phyloP scores from a whole-genome alignment of 306 rosid species.

The Medicago lupulina region DNA sequence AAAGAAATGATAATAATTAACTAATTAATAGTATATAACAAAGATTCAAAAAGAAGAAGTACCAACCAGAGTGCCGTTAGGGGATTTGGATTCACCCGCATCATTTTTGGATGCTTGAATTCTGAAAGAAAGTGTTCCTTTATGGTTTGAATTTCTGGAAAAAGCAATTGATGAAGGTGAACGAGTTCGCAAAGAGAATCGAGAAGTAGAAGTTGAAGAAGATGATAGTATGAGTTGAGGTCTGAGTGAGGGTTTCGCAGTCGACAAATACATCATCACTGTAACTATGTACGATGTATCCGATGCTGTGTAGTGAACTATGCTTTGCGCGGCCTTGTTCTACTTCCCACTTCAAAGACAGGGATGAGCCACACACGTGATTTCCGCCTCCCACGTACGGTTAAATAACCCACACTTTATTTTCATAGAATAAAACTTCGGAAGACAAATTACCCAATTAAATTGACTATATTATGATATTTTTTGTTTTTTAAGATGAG shows the following conservation, averaged over 20 bases:
- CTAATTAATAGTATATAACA: not conserved
- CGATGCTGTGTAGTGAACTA: not conserved
- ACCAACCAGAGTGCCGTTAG: constrained; percentile 62
- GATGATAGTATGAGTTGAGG: constrained; percentile 33
- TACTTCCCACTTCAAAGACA: no score
- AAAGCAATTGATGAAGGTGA: constrained; percentile 40
- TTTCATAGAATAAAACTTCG: no score
- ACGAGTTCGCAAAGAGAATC: constrained; percentile 29
- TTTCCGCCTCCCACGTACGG: no score
- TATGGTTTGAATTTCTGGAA: constrained; percentile 39
- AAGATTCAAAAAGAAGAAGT: not conserved
- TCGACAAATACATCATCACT: constrained; percentile 43
- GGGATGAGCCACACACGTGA: no score
- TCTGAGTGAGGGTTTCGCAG: constrained; percentile 44
- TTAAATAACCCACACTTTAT: no score
- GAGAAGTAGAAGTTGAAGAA: constrained; percentile 34
- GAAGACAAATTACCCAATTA: no score
- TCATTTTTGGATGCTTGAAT: constrained; percentile 49
- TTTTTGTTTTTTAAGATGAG: no score
- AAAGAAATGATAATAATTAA: not conserved
- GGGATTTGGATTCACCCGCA: constrained; percentile 39
- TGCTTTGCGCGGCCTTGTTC: no score
- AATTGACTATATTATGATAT: no score
- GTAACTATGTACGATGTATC: not conserved
- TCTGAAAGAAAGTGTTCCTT: constrained; percentile 29